Evolutionary conservation across 768 basidiomycete genomes (phyloP).

Genomic region (Sarcodon aspratus): DNA sequence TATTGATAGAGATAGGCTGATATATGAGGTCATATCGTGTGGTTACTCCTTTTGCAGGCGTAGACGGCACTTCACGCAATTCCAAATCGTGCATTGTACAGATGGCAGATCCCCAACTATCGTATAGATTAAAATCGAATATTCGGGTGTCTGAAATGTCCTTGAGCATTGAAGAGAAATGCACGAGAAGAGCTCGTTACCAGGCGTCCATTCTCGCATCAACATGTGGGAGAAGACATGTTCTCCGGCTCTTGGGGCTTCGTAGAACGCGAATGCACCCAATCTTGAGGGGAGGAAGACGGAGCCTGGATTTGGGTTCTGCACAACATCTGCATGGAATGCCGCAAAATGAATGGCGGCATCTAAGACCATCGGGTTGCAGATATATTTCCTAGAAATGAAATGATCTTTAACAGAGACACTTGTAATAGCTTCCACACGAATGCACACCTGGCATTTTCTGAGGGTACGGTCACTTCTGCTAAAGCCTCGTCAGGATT

Average conservation of each 20-base stretch:
- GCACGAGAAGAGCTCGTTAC: slow-evolving; percentile 2
- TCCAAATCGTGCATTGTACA: neutral
- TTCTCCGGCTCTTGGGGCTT: slow-evolving; percentile 7
- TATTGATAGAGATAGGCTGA: neutral
- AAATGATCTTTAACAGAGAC: neutral
- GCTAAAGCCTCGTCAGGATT: neutral
- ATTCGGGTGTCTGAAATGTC: neutral
- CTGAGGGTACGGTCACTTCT: neutral
- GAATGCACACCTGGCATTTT: slow-evolving; percentile 9
- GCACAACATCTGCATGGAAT: slow-evolving; percentile 17
- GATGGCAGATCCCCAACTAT: neutral
- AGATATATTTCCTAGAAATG: slow-evolving; percentile 16
- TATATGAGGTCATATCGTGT: neutral
- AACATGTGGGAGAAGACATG: slow-evolving; percentile 14
- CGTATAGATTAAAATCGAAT: neutral
- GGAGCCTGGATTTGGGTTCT: slow-evolving; percentile 14
- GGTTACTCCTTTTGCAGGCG: neutral
- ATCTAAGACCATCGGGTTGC: slow-evolving; percentile 27
- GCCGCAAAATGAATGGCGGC: slow-evolving; percentile 21
- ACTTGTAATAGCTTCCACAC: slow-evolving; percentile 5
- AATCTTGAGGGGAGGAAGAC: slow-evolving; percentile 22
- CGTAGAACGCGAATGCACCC: slow-evolving; percentile 5
- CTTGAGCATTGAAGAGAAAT: neutral
- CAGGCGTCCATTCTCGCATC: slow-evolving; percentile 18
- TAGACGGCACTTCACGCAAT: neutral